phyloP scores from a whole-genome alignment of 2,329 filamentous ascomycete species.

The Zymoseptoria tritici region DNA sequence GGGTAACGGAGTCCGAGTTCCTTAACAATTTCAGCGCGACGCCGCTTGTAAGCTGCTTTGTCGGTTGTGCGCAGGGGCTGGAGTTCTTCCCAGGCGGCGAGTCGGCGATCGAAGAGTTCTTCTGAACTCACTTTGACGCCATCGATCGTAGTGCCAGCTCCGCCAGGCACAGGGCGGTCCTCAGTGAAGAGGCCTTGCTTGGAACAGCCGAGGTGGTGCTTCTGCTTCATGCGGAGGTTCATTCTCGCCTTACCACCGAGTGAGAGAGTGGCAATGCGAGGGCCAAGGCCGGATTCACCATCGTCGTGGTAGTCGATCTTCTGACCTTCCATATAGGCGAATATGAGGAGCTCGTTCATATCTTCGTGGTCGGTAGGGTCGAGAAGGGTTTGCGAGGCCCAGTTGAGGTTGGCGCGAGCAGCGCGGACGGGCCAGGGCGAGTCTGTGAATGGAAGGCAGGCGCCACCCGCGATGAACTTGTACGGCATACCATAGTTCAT shows the following conservation, averaged over 20 bases:
- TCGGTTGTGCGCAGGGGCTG: conserved; percentile 14
- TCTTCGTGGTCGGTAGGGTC: conserved; percentile 24
- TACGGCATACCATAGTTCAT: conserved; percentile 52
- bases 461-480: conserved; percentile 55
- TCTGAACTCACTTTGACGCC: neutral
- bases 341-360: conserved; percentile 58
- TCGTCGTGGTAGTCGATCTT: conserved; percentile 61
- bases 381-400: conserved; percentile 45
- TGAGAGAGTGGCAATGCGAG: conserved; percentile 55
- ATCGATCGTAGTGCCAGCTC: conserved; percentile 6
- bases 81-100: conserved; percentile 27
- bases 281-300: conserved; percentile 55
- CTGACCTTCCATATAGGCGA: conserved; percentile 56
- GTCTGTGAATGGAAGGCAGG: conserved; percentile 43
- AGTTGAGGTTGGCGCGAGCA: conserved; percentile 48
- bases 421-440: conserved; percentile 43
- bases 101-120: conserved; percentile 30
- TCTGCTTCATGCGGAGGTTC: conserved; percentile 50
- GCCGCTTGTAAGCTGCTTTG: conserved; percentile 19
- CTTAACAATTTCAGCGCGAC: conserved; percentile 30
- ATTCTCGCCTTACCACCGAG: conserved; percentile 53
- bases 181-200: conserved; percentile 30
- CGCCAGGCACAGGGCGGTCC: conserved; percentile 21
- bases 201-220: conserved; percentile 37
- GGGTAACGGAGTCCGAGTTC: conserved; percentile 30